These are phyloP conservation scores for Coprinopsis cinerea DNA, from an alignment of 768 basidiomycete genomes.

Conservation along the genomic window DNA sequence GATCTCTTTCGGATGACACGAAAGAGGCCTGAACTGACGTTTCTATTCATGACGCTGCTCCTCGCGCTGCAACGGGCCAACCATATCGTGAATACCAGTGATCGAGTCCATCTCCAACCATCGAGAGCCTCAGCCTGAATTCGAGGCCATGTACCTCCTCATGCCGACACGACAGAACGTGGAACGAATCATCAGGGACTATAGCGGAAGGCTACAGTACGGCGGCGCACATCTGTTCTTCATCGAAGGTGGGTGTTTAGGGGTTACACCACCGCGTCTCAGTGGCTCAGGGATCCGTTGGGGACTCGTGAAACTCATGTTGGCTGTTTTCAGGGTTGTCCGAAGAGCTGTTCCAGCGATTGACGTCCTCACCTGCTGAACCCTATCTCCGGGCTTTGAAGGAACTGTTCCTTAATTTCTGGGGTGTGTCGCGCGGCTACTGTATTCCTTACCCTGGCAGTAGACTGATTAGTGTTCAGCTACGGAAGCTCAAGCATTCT, in stretches of 20 bases:
- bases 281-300: neutral
- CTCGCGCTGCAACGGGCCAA: too few species aligned
- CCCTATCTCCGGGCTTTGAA: conserved; percentile 70
- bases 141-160: conserved; percentile 91
- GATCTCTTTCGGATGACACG: neutral
- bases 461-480: conserved; percentile 40
- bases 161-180: conserved; percentile 96
- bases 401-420: conserved; percentile 91
- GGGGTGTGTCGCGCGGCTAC: conserved; percentile 81
- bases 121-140: conserved; percentile 76
- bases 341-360: conserved; percentile 68
- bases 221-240: conserved; percentile 89
- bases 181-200: conserved; percentile 85
- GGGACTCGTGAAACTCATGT: neutral
- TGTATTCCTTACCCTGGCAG: neutral
- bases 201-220: conserved; percentile 61
- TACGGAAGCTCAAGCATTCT: conserved; percentile 82
- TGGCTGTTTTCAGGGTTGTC: conserved; percentile 51
- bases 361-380: conserved; percentile 72
- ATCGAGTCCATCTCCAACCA: conserved; percentile 85
- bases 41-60: too few species aligned
- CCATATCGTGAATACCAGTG: conserved; percentile 40
- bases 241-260: conserved; percentile 67
- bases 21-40: neutral
- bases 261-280: neutral